Evolutionary conservation across 2,329 filamentous ascomycete species (phyloP).

Genomic region (Fusarium nygamai): DNA sequence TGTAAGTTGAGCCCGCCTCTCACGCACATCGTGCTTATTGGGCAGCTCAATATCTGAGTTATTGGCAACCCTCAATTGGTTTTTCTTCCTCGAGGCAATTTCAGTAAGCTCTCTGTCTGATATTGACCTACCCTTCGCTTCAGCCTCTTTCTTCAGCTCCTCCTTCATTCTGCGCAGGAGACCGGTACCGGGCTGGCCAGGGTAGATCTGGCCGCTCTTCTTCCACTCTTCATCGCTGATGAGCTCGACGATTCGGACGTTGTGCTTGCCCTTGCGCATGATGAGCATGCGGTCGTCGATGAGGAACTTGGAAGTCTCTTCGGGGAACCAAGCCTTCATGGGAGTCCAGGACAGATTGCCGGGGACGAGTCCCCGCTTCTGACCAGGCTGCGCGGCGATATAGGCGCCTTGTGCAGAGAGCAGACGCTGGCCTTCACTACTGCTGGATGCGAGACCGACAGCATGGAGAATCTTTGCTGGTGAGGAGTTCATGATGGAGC

Average conservation of each 20-base stretch:
- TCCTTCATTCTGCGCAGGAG: constrained; percentile 55
- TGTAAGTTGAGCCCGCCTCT: constrained; percentile 42
- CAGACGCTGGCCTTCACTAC: constrained; percentile 67
- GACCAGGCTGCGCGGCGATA: constrained; percentile 63
- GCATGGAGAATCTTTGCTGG: constrained; percentile 69
- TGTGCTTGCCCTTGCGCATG: constrained; percentile 71
- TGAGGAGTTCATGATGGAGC: constrained; percentile 64
- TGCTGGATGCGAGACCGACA: constrained; percentile 65
- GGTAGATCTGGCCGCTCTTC: constrained; percentile 60
- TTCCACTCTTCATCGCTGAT: constrained; percentile 65
- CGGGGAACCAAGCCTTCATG: constrained; percentile 67
- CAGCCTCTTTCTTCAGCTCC: constrained; percentile 50
- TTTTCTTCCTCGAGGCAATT: constrained; percentile 29
- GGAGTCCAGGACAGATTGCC: constrained; percentile 69
- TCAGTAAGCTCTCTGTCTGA: constrained; percentile 43
- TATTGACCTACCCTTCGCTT: constrained; percentile 43
- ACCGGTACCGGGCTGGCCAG: constrained; percentile 63
- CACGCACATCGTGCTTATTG: constrained; percentile 47
- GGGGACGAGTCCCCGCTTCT: constrained; percentile 55
- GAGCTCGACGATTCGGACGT: constrained; percentile 69
- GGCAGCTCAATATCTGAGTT: constrained; percentile 55
- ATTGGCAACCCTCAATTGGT: constrained; percentile 48
- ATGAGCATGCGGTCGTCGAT: constrained; percentile 69
- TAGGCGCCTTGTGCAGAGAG: constrained; percentile 67
- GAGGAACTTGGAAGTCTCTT: constrained; percentile 68